A percentile compares a stretch with the other conserved stretches of the same genome.
Conservation (phyloP, 2,329 filamentous ascomycete genomes). For the Aureobasidium sp. region DNA sequence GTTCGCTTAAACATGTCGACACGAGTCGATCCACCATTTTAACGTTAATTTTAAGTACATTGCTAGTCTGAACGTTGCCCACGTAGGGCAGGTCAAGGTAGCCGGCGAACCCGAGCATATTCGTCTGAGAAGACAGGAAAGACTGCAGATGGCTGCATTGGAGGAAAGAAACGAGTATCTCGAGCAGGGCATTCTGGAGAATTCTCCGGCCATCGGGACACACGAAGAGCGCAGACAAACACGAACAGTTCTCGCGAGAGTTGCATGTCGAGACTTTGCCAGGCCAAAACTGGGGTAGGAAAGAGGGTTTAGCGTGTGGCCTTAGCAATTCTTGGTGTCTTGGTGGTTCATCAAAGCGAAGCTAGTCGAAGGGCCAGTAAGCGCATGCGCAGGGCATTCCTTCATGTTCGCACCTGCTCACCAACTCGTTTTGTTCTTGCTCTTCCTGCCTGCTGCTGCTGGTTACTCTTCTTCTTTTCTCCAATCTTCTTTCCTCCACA, state of each 20-base stretch:
- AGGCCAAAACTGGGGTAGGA: slow-evolving; percentile 1
- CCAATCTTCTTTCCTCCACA: neutral
- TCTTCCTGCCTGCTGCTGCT: neutral
- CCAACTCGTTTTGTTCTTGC: neutral
- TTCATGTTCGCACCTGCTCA: neutral
- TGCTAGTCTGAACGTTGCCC: neutral
- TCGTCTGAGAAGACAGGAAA: neutral
- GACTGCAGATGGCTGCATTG: neutral
- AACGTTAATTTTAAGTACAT: slow-evolving; percentile 4
- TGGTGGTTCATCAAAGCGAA: slow-evolving; percentile 2
- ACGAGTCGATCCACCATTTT: neutral
- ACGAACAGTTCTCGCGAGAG: neutral
- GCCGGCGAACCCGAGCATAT: neutral
- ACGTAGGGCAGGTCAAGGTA: neutral
- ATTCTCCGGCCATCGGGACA: neutral
- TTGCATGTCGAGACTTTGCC: neutral
- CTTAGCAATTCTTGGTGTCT: slow-evolving; percentile 6
- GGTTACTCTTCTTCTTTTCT: neutral
- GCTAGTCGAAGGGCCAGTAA: neutral
- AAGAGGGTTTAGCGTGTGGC: neutral
- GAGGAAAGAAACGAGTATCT: neutral
- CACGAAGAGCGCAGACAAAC: neutral
- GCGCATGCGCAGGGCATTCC: slow-evolving; percentile 8
- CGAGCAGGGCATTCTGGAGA: neutral
- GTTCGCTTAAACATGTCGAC: slow-evolving; percentile 1